Percentiles rank a stretch among this genome's conserved stretches.
Evolutionary conservation across 176 grass and related monocot species (phyloP).

Genomic region (Otatea glauca): DNA sequence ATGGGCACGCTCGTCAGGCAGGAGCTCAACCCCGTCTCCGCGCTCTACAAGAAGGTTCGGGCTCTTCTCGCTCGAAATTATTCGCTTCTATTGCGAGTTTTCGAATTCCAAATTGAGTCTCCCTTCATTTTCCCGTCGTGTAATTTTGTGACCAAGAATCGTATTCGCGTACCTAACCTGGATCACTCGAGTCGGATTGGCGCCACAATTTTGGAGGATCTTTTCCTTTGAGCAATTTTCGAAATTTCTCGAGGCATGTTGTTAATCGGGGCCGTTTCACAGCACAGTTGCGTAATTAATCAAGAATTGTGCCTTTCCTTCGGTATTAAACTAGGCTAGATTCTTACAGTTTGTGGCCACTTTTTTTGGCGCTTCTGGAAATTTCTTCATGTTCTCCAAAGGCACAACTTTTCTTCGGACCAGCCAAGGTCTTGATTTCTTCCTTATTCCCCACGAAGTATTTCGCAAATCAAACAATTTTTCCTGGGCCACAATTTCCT

Average conservation of each 20-base stretch:
- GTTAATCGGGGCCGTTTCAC: not conserved
- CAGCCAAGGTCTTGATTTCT: not conserved
- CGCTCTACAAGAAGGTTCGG: conserved; percentile 76
- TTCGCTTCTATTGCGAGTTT: not conserved
- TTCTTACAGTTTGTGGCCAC: not conserved
- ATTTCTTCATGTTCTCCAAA: conserved; percentile 2
- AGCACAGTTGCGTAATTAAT: not conserved
- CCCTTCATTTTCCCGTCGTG: not conserved
- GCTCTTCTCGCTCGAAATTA: not conserved
- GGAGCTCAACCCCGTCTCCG: conserved; percentile 69
- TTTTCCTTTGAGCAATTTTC: not conserved
- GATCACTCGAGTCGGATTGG: not conserved
- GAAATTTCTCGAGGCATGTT: not conserved
- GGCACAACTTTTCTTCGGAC: not conserved
- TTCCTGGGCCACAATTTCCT: not conserved
- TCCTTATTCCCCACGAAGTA: not conserved
- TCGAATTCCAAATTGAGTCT: not conserved
- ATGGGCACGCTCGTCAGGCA: conserved; percentile 86
- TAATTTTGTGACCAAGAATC: not conserved
- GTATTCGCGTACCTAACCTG: not conserved
- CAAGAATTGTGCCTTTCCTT: not conserved
- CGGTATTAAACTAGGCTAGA: not conserved
- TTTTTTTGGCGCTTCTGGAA: conserved; percentile 14
- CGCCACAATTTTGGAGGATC: not conserved
- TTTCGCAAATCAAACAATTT: not conserved